Conservation (phyloP, 2,329 filamentous ascomycete species). For the Penicillium sclerotiorum region DNA sequence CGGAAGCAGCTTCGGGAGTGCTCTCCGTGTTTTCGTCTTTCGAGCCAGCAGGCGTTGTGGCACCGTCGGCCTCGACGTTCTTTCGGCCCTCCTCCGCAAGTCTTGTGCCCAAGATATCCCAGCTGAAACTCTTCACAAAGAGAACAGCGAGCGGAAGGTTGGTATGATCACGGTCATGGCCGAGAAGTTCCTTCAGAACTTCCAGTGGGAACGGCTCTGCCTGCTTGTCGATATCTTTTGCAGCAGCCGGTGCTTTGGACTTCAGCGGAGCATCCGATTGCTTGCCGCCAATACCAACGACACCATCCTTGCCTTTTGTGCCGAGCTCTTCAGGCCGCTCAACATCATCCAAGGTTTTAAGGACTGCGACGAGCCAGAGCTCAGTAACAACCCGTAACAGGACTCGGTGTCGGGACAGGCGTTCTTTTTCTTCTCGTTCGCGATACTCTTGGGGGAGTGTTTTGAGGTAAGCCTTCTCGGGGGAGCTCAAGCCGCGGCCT, state of each 20-base stretch:
- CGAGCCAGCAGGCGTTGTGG: conserved; percentile 51
- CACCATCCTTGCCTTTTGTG: conserved; percentile 58
- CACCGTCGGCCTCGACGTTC: conserved; percentile 78
- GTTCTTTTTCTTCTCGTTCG: conserved; percentile 95
- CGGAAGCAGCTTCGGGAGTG: conserved; percentile 42
- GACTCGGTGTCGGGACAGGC: conserved; percentile 79
- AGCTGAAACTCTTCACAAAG: conserved; percentile 94
- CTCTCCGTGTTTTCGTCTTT: conserved; percentile 54
- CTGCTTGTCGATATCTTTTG: conserved; percentile 64
- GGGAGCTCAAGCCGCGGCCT: conserved; percentile 85
- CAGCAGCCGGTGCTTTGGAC: conserved; percentile 58
- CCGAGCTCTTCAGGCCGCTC: conserved; percentile 64
- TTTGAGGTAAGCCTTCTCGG: conserved; percentile 84
- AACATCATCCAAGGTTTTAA: conserved; percentile 77
- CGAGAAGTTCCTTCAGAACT: conserved; percentile 94
- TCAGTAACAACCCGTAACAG: conserved; percentile 90
- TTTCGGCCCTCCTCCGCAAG: conserved; percentile 76
- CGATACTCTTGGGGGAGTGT: conserved; percentile 75
- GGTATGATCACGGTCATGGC: conserved; percentile 87
- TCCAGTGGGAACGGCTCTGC: conserved; percentile 94
- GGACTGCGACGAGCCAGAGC: conserved; percentile 87
- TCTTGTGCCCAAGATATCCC: conserved; percentile 88
- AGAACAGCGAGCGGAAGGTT: conserved; percentile 91
- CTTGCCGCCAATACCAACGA: conserved; percentile 45
- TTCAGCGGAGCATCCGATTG: conserved; percentile 62